Base-by-base conservation (phyloP, 2,329 filamentous ascomycete species). In the Botrytis cinerea region DNA sequence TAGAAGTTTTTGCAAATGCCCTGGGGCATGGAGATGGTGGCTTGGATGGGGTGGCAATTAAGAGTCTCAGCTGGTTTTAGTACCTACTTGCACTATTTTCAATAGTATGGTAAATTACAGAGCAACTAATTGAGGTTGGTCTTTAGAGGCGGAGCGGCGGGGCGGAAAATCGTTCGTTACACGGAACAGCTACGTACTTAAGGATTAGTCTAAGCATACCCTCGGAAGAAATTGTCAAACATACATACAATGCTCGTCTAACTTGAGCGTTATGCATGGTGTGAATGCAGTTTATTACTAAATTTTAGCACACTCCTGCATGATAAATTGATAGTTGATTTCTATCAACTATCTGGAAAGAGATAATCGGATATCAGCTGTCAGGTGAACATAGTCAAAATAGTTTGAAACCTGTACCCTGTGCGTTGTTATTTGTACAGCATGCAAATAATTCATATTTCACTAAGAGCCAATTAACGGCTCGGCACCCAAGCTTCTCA, bases 371-470 rank as follows among this genome's bases (percentile, higher is more conserved):
- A 57, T 48, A 48, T 35, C 28, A n/a, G 16, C 16, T 7, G 45
- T 51, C 45, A 66, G 45, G 12, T 20, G 38, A 69, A 57, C 48
- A 57, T 16, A 69, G 38, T 57, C n/a, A 43, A 12, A 43, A 43
- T 3, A 6, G 28, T 14, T 35, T 69, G 48, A 32, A 57, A 69
- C 48, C n/a, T 69, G n/a, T 38, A 68, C 25, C 38, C 38, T 12
- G n/a, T 69, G 66, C 54, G 48, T 45, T 69, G 64, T 54, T 67
- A 32, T 57, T 32, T 69, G 66, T 69, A 69, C 66, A 69, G 38
- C 48, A 69, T 20, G 35, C 43, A 57, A 32, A 57, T 22, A 43
- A 45, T 69, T 32, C 48, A 57, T 43, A n/a, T 25, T 38, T 46
- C 35, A 46, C 6, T 35, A 14, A 5, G 51, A 43, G n/a, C 48